These are phyloP conservation scores for Hibiscus tridactylites DNA, from an alignment of 345 rosid genomes.

Conservation along the genomic window DNA sequence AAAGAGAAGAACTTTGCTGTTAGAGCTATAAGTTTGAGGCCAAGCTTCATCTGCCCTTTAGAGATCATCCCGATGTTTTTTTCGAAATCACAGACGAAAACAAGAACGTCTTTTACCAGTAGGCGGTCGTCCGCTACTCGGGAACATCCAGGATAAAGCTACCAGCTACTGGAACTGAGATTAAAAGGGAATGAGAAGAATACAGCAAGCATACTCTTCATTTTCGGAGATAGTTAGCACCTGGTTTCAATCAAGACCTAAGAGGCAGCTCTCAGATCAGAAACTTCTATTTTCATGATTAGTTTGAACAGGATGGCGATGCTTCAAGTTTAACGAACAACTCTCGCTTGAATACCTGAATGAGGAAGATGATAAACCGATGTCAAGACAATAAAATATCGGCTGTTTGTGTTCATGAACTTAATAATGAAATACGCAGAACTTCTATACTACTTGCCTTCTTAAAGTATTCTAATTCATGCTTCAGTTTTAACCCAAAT, in stretches of 20 bases:
- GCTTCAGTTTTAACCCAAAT: slow-evolving; percentile 15
- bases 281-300: not conserved
- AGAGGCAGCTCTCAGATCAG: not conserved
- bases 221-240: not conserved
- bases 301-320: slow-evolving; percentile 8
- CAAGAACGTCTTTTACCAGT: too few species aligned
- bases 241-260: not conserved
- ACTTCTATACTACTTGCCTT: slow-evolving; percentile 22
- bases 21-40: not conserved
- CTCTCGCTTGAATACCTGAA: slow-evolving; percentile 38
- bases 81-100: not conserved
- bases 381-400: not conserved
- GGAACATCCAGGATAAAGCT: not conserved
- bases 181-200: not conserved
- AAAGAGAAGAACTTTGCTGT: too few species aligned
- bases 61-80: not conserved
- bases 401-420: not conserved
- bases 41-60: not conserved
- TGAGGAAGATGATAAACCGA: not conserved
- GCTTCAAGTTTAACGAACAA: slow-evolving; percentile 20
- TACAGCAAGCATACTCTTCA: not conserved
- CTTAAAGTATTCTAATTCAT: slow-evolving; percentile 36
- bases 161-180: not conserved
- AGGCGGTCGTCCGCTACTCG: not conserved
- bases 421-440: not conserved